Percentiles rank a stretch among this genome's conserved stretches.
These are phyloP conservation scores for Suhomyces bribrorum DNA, from an alignment of 1,139 yeast species.

Conservation along the genomic window DNA sequence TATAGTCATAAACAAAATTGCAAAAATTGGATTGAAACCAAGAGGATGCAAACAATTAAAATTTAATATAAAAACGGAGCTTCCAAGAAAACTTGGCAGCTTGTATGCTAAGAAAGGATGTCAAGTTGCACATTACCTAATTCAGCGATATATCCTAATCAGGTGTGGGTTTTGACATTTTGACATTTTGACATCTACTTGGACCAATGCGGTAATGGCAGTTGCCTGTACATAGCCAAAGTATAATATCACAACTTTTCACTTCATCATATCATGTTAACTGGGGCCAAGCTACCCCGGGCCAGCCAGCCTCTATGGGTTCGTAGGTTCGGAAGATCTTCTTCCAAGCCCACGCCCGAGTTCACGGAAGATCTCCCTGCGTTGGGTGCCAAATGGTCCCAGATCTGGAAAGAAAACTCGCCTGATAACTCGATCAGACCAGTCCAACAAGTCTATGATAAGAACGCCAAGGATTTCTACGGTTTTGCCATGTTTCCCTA, in stretches of 20 bases:
- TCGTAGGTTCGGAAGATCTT: background rate
- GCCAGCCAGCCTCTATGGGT: background rate
- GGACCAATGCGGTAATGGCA: background rate
- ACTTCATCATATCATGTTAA: conserved; percentile 2
- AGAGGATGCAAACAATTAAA: too few relatives aligned
- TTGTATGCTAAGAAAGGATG: too few relatives aligned
- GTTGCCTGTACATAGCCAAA: background rate
- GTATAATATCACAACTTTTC: background rate
- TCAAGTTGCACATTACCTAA: too few relatives aligned
- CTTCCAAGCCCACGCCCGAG: conserved; percentile 2
- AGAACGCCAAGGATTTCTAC: conserved; percentile 50
- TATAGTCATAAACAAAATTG: too few relatives aligned
- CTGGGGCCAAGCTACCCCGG: background rate
- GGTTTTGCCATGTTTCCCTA: conserved; percentile 91
- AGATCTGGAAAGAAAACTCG: conserved; percentile 48
- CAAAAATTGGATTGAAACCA: too few relatives aligned
- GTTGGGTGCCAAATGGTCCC: conserved; percentile 54
- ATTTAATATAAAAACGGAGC: too few relatives aligned
- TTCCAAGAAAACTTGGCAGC: too few relatives aligned
- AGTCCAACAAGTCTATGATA: conserved; percentile 29
- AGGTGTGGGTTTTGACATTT: too few relatives aligned
- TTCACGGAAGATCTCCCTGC: conserved; percentile 22
- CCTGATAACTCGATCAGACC: conserved; percentile 48
- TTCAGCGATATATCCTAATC: too few relatives aligned
- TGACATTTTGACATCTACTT: too few relatives aligned